Evolutionary conservation across 495 filamentous ascomycete species (phyloP).

Genomic region (Tuber aestivum): DNA sequence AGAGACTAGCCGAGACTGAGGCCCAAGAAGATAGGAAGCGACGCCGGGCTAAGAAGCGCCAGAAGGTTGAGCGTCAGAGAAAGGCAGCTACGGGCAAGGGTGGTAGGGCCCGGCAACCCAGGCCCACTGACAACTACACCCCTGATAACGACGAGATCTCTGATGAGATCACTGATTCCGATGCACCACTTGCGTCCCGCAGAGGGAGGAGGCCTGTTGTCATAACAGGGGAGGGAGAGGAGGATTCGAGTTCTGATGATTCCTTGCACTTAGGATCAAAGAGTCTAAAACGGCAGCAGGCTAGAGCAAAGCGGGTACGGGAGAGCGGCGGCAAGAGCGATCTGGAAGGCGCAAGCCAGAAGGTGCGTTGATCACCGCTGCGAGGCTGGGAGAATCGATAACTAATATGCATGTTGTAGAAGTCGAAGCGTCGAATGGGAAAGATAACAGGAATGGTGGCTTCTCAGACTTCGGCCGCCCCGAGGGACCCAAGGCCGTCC

Average conservation of each 20-base stretch:
- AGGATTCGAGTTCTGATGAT: not conserved
- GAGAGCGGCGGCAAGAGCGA: not conserved
- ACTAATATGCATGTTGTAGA: not conserved
- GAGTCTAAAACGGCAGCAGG: not conserved
- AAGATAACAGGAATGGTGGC: not conserved
- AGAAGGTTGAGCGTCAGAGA: constrained; percentile 20
- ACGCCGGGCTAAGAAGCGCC: constrained; percentile 29
- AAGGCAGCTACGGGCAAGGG: constrained; percentile 11
- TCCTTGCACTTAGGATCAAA: not conserved
- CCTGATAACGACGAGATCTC: not conserved
- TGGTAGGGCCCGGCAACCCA: constrained; percentile 2
- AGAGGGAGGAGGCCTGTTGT: not conserved
- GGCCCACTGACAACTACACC: not conserved
- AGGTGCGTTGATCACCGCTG: not conserved
- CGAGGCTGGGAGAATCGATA: not conserved
- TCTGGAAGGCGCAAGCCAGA: not conserved
- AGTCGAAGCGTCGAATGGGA: not conserved
- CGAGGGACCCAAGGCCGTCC: not conserved
- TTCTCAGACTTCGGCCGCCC: not conserved
- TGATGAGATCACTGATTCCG: not conserved
- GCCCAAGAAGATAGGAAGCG: constrained; percentile 25
- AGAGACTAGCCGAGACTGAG: constrained; percentile 29
- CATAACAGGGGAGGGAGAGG: not conserved
- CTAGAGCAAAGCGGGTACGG: not conserved
- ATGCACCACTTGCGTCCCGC: not conserved